Evolutionary conservation across 2,329 filamentous ascomycete genomes (phyloP).

Genomic region (Colletotrichum sojae): DNA sequence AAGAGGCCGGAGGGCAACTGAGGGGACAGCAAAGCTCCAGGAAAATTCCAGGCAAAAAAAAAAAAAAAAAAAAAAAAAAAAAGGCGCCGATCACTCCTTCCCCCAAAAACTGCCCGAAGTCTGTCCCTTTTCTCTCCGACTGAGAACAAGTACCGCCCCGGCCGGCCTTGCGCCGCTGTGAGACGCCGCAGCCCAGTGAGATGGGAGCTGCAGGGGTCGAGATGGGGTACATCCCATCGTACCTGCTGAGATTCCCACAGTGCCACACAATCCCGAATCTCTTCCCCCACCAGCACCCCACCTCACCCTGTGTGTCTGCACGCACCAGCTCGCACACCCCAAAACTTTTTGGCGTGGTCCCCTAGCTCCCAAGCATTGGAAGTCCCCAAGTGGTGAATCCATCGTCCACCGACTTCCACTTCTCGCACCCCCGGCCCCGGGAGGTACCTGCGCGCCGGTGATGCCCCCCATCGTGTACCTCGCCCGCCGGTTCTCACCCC

Average conservation of each 20-base stretch:
- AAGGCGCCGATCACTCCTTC: too few species aligned
- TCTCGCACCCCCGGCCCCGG: slow-evolving; percentile 12
- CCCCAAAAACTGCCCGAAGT: too few species aligned
- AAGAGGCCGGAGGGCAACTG: too few species aligned
- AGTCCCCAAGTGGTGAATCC: slow-evolving; percentile 37
- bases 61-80: too few species aligned
- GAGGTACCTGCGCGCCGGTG: slow-evolving; percentile 32
- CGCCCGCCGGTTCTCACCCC: slow-evolving; percentile 22
- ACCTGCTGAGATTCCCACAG: slow-evolving; percentile 36
- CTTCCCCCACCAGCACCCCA: slow-evolving; percentile 7
- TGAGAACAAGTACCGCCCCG: too few species aligned
- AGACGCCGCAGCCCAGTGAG: background rate
- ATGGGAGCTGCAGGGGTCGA: too few species aligned
- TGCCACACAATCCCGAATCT: slow-evolving; percentile 17
- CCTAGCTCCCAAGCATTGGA: slow-evolving; percentile 37
- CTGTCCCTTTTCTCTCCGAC: too few species aligned
- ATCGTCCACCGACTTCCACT: slow-evolving; percentile 15
- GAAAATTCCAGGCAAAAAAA: too few species aligned
- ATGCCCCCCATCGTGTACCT: slow-evolving; percentile 37
- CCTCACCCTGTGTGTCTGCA: slow-evolving; percentile 21
- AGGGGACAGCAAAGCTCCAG: too few species aligned
- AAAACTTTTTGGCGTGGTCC: slow-evolving; percentile 42
- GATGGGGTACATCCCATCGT: background rate
- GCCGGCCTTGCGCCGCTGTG: too few species aligned
- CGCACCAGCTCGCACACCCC: slow-evolving; percentile 30